These are phyloP conservation scores for Mycena citricolor DNA, from an alignment of 1,284 basidiomycete species.

Conservation along the genomic window DNA sequence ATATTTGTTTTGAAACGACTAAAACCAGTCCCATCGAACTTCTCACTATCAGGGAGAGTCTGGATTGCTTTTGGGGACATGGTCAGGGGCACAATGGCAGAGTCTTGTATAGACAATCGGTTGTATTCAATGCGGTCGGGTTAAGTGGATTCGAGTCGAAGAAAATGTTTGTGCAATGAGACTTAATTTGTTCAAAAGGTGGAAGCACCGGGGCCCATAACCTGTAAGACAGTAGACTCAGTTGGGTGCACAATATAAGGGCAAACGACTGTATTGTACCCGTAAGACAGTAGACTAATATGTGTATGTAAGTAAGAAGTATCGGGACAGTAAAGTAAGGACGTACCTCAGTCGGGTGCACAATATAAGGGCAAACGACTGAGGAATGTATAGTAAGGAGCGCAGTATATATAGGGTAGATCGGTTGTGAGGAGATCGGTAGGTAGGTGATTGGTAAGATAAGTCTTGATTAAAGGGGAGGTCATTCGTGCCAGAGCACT, in stretches of 20 bases:
- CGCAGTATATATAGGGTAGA: too few relatives aligned
- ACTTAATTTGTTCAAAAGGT: background rate
- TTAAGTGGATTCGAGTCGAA: conserved; percentile 8
- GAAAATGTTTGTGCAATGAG: background rate
- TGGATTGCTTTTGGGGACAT: conserved; percentile 8
- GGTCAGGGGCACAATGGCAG: background rate
- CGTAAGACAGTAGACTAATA: conserved; percentile 4
- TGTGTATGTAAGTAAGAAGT: conserved; percentile 3
- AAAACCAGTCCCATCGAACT: conserved; percentile 24
- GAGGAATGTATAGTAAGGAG: conserved; percentile 3
- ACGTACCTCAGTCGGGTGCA: conserved; percentile 10
- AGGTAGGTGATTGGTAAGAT: background rate
- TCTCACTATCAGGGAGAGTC: conserved; percentile 20
- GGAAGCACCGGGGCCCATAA: conserved; percentile 11
- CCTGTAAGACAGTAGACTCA: conserved; percentile 9
- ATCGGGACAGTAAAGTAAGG: conserved; percentile 2
- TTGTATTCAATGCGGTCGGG: conserved; percentile 4
- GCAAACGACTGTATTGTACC: conserved; percentile 7
- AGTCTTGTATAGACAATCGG: background rate
- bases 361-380: conserved; percentile 4
- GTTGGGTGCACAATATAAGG: conserved; percentile 1
- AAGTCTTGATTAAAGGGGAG: too few relatives aligned
- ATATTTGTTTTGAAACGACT: conserved; percentile 16
- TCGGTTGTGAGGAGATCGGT: background rate
- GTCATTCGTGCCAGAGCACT: too few relatives aligned